Evolutionary conservation across 2,329 filamentous ascomycete species (phyloP).

Genomic region (Mollisia scopiformis): DNA sequence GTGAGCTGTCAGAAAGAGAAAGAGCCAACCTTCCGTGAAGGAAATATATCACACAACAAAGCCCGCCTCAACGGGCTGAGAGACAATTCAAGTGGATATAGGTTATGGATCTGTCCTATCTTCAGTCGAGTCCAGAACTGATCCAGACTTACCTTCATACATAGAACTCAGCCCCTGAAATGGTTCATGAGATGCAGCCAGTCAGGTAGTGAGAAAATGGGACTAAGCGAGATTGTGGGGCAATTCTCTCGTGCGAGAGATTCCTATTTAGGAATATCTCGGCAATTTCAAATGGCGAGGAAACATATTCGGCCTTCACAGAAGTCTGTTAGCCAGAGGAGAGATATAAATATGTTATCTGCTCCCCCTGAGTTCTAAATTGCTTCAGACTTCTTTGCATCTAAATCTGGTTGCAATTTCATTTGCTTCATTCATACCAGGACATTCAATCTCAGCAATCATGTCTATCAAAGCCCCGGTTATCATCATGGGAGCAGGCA

Average conservation of each 20-base stretch:
- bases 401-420: neutral
- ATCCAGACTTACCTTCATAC: too few species aligned
- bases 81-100: too few species aligned
- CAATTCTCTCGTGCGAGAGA: neutral
- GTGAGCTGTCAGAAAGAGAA: too few species aligned
- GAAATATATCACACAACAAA: too few species aligned
- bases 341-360: neutral
- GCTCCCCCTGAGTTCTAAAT: neutral
- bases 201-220: neutral
- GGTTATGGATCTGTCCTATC: too few species aligned
- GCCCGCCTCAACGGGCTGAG: too few species aligned
- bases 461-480: constrained; percentile 5
- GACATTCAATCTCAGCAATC: neutral
- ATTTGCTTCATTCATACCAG: too few species aligned
- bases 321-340: neutral
- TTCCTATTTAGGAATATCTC: neutral
- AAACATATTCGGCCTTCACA: neutral
- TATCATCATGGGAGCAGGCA: constrained; percentile 37
- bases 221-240: neutral
- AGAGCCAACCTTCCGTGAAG: too few species aligned
- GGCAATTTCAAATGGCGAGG: neutral
- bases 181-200: neutral
- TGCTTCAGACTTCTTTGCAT: neutral
- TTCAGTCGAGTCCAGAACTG: too few species aligned
- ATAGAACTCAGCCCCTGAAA: too few species aligned